A percentile compares a stretch with the other conserved stretches of the same genome.
Evolutionary conservation across 1,139 yeast genomes (phyloP).

Genomic region (Zygosaccharomyces sapae): DNA sequence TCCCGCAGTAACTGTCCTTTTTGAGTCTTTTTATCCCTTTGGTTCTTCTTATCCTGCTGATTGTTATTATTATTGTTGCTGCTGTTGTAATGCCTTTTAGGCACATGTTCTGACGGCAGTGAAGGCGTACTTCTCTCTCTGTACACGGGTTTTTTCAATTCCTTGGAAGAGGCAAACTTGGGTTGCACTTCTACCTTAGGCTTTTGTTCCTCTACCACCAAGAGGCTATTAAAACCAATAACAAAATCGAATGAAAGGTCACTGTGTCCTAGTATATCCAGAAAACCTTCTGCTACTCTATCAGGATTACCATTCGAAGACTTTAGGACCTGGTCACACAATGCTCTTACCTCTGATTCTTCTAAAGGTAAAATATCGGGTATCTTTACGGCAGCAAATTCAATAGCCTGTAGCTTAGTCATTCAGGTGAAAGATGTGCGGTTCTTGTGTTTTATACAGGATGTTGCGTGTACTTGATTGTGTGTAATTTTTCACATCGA

Average conservation of each 20-base stretch:
- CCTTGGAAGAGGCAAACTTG: not conserved
- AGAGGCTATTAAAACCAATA: slow-evolving; percentile 28
- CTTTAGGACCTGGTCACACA: slow-evolving; percentile 30
- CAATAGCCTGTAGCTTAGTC: slow-evolving; percentile 32
- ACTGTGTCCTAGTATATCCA: slow-evolving; percentile 35
- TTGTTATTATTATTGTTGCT: not conserved
- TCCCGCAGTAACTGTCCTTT: slow-evolving; percentile 55
- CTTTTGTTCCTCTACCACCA: slow-evolving; percentile 9
- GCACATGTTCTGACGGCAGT: slow-evolving; percentile 2
- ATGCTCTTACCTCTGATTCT: slow-evolving; percentile 26
- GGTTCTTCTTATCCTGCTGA: slow-evolving; percentile 24
- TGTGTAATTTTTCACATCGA: not conserved
- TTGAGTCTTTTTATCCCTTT: slow-evolving; percentile 38
- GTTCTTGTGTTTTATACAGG: not conserved
- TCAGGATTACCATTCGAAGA: slow-evolving; percentile 21
- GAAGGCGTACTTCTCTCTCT: slow-evolving; percentile 5
- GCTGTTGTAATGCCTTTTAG: slow-evolving; percentile 3
- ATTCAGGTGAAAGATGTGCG: slow-evolving; percentile 11
- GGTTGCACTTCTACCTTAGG: slow-evolving; percentile 2
- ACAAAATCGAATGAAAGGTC: slow-evolving; percentile 33
- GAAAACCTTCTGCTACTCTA: slow-evolving; percentile 29
- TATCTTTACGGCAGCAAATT: slow-evolving; percentile 26
- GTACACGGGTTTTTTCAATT: slow-evolving; percentile 1
- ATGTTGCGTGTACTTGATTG: not conserved
- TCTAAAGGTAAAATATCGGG: slow-evolving; percentile 35